Evolutionary conservation across 1,284 basidiomycete genomes (phyloP), one percentile per base, ranked within the genome.

Genomic region (Abortiporus biennis): DNA sequence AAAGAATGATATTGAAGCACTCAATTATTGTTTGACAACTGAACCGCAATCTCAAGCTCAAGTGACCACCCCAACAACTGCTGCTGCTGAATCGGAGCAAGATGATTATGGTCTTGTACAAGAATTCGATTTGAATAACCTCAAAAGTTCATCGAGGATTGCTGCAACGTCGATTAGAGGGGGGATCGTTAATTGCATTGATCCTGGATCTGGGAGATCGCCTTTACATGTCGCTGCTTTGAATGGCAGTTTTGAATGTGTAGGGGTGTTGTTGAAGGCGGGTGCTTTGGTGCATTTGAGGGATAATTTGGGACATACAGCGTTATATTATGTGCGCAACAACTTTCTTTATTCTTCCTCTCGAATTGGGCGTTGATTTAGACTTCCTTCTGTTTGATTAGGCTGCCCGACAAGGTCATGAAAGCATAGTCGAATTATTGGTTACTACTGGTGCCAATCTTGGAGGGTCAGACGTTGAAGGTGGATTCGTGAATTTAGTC

Each of bases 261-360:
- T 83, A 20, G 65, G 71, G 23, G 55, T 76, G 27, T 66, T 96
- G 24, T 69, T 96, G 24, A 69, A 78, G 45, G 78, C 78, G 1
- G 92, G 92, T 2, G 89, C 90, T 2, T 71, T 90, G n/a, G 92
- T 96, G 8, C 92, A 95, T 61, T 67, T 85, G 6, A 72, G 89
- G 33, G 88, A 92, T 54, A 59, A 64, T 2, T 67, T 88, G 31
- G 89, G 87, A 1, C 91, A 93, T 54, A 92, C 91, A 12, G 76
- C 91, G 4, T 62, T 90, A 17, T 90, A 89, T 60, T 85, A 89
- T 62, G 85, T 83, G 50, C 51, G 77, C 57, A 16, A 27, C 44
- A 31, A 6, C 6, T 5, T 15, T 23, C 24, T 15, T 5, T 20
- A 36, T 32, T 36, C 37, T 38, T 25, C 37, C 13, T 24, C 6